phyloP scores from a whole-genome alignment of 2,329 filamentous ascomycete species.

The Aspergillus melleus region DNA sequence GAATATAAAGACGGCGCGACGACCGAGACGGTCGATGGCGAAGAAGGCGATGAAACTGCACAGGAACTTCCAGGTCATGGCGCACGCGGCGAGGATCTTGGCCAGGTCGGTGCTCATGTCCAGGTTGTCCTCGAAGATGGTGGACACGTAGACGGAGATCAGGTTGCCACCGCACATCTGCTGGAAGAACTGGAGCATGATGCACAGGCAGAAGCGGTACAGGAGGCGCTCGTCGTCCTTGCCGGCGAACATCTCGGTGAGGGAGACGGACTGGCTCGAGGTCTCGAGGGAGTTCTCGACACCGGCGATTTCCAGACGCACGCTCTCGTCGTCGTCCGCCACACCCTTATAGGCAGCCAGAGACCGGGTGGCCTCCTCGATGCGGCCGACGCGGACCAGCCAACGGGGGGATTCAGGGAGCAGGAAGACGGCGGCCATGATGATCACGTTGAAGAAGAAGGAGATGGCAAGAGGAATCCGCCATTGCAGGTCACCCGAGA shows the following conservation, averaged over 20 bases:
- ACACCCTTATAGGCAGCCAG: constrained; percentile 19
- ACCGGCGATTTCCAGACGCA: constrained; percentile 18
- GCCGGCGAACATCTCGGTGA: constrained; percentile 19
- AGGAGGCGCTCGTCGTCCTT: constrained; percentile 21
- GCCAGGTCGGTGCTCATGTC: constrained; percentile 16
- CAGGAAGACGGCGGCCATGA: constrained; percentile 46
- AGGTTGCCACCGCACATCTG: constrained; percentile 22
- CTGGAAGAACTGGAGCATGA: constrained; percentile 20
- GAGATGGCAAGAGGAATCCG: constrained; percentile 58
- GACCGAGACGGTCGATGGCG: constrained; percentile 53
- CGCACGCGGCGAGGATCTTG: constrained; percentile 47
- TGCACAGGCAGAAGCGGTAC: constrained; percentile 22
- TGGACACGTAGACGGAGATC: constrained; percentile 18
- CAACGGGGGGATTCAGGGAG: constrained; percentile 52
- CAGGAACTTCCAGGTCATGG: constrained; percentile 58
- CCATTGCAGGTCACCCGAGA: constrained; percentile 49
- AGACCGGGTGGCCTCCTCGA: constrained; percentile 15
- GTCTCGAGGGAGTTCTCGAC: constrained; percentile 22
- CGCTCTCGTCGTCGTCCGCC: constrained; percentile 5
- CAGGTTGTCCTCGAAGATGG: constrained; percentile 20
- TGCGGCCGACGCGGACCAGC: constrained; percentile 21
- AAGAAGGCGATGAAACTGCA: constrained; percentile 53
- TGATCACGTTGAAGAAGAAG: constrained; percentile 53
- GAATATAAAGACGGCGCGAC: constrained; percentile 54
- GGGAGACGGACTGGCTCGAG: constrained; percentile 11